Percentiles rank a stretch among this genome's conserved stretches.
These are phyloP conservation scores for Saccharomyces kudriavzevii DNA, from an alignment of 805 yeast genomes.

Conservation along the genomic window DNA sequence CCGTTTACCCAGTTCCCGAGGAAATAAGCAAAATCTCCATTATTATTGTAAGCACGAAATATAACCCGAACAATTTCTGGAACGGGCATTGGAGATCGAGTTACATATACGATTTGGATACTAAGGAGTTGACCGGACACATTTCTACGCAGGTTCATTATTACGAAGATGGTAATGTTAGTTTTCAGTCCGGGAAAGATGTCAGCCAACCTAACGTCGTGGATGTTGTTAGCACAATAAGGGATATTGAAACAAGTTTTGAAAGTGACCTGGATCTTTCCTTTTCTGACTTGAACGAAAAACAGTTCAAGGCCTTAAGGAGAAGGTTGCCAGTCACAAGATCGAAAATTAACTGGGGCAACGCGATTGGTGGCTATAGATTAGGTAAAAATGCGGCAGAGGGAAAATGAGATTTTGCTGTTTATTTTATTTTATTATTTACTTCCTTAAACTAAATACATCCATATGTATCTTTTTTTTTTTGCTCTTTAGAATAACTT, in stretches of 20 bases:
- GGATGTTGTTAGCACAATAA: slow-evolving; percentile 40
- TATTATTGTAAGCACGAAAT: slow-evolving; percentile 61
- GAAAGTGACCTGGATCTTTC: slow-evolving; percentile 54
- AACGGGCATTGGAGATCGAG: slow-evolving; percentile 82
- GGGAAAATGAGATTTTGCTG: slow-evolving; percentile 23
- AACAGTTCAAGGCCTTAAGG: slow-evolving; percentile 73
- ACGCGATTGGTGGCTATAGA: slow-evolving; percentile 80
- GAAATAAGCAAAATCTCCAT: slow-evolving; percentile 32
- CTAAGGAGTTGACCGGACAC: slow-evolving; percentile 40
- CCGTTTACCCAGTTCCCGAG: slow-evolving; percentile 33
- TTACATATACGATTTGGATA: slow-evolving; percentile 38
- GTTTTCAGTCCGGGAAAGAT: slow-evolving; percentile 46
- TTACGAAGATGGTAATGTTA: slow-evolving; percentile 92
- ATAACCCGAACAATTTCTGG: slow-evolving; percentile 71
- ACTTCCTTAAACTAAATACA: neutral
- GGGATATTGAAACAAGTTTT: slow-evolving; percentile 47
- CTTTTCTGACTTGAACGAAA: slow-evolving; percentile 68
- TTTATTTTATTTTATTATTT: neutral
- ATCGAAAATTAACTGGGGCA: slow-evolving; percentile 91
- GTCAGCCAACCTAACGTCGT: slow-evolving; percentile 21
- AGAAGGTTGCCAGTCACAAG: slow-evolving; percentile 89
- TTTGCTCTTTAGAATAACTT: slow-evolving; percentile 36
- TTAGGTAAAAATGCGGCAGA: slow-evolving; percentile 72
- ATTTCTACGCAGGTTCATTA: slow-evolving; percentile 75
- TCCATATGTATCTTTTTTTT: neutral